Percentiles rank a stretch among this genome's conserved stretches.
phyloP scores from a whole-genome alignment of 1,284 basidiomycete genomes.

The Gymnopus androsaceus region DNA sequence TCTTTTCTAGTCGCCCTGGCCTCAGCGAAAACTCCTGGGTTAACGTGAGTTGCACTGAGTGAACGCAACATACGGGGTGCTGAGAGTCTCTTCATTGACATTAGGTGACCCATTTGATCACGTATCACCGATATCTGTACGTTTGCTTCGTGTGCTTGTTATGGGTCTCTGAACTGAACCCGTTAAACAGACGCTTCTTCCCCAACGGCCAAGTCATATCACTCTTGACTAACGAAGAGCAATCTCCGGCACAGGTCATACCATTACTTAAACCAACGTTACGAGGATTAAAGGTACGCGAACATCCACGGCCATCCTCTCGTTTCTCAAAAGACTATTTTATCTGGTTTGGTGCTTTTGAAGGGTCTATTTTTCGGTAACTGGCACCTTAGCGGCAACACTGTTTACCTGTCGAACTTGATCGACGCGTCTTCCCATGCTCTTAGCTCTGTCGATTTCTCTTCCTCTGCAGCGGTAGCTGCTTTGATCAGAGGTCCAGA shows the following conservation, averaged over 20 bases:
- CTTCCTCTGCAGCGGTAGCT: constrained; percentile 3
- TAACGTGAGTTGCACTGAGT: constrained; percentile 52
- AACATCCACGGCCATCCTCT: constrained; percentile 2
- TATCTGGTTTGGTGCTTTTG: neutral
- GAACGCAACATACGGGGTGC: neutral
- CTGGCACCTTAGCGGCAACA: constrained; percentile 65
- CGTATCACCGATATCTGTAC: constrained; percentile 83
- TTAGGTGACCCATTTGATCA: constrained; percentile 72
- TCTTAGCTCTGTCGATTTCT: constrained; percentile 13
- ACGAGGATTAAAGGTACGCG: constrained; percentile 76
- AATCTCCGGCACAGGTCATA: constrained; percentile 74
- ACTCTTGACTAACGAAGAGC: constrained; percentile 82
- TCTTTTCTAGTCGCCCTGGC: constrained; percentile 66
- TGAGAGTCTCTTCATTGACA: neutral
- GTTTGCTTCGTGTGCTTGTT: constrained; percentile 27
- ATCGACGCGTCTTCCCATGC: constrained; percentile 45
- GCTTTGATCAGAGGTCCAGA: constrained; percentile 10
- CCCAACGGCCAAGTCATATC: constrained; percentile 87
- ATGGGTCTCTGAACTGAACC: neutral
- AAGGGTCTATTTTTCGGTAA: constrained; percentile 72
- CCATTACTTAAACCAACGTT: constrained; percentile 75
- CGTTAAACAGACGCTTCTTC: constrained; percentile 74
- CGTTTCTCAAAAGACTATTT: neutral
- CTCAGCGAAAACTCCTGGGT: constrained; percentile 83
- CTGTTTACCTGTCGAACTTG: constrained; percentile 64